Evolutionary conservation across 352 stramenopile genomes (phyloP).

Genomic region (Globisporangium ultimum): DNA sequence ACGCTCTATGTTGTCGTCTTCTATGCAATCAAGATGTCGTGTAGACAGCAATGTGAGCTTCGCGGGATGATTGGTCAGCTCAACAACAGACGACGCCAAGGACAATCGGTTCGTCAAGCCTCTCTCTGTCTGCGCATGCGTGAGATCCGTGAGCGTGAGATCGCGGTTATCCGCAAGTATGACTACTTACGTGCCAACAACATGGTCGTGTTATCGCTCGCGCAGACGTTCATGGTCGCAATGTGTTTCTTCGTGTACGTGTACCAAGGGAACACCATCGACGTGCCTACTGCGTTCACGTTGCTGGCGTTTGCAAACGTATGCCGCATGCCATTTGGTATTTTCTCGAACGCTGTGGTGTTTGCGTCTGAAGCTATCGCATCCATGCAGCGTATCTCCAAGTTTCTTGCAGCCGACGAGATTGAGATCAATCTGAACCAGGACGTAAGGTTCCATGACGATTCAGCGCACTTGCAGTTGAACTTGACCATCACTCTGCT

Average conservation of each 20-base stretch:
- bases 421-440: constrained; percentile 13
- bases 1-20: no score
- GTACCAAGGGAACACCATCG: constrained; percentile 19
- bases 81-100: no score
- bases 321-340: constrained; percentile 28
- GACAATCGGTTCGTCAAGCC: no score
- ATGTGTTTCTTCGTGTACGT: constrained; percentile 26
- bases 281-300: constrained; percentile 22
- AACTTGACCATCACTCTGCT: no score
- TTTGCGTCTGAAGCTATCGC: constrained; percentile 23
- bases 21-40: no score
- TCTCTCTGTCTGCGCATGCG: no score
- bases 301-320: constrained; percentile 31
- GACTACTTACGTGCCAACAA: constrained; percentile 31
- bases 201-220: constrained; percentile 18
- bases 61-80: no score
- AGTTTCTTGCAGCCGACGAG: constrained; percentile 31
- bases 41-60: no score
- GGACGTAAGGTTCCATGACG: constrained; percentile 2
- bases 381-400: constrained; percentile 26
- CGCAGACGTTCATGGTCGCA: constrained; percentile 15
- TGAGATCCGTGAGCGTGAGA: constrained; percentile 39
- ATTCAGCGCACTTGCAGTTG: constrained; percentile 3
- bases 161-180: constrained; percentile 33
- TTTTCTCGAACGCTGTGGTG: constrained; percentile 35